Evolutionary conservation across 1,284 basidiomycete species (phyloP).

Genomic region (Sutorius eximius): DNA sequence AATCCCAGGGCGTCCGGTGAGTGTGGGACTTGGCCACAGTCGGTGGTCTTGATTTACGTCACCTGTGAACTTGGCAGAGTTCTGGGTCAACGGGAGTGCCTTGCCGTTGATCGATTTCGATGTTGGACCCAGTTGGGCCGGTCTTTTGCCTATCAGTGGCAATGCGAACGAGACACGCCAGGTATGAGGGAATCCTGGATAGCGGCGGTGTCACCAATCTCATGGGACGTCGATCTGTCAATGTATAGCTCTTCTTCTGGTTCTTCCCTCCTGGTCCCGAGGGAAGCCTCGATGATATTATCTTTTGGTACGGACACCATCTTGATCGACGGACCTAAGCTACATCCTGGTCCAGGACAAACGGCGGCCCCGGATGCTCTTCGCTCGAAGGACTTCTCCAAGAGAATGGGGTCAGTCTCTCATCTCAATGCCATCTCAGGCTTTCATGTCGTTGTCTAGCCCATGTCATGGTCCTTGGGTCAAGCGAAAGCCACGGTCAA

Average conservation of each 20-base stretch:
- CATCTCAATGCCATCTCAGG: neutral
- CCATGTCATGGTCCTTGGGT: constrained; percentile 66
- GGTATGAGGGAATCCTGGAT: constrained; percentile 35
- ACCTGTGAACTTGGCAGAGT: constrained; percentile 44
- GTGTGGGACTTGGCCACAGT: constrained; percentile 15
- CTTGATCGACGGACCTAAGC: neutral
- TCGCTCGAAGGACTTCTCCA: constrained; percentile 76
- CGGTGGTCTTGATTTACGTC: neutral
- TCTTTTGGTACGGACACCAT: constrained; percentile 56
- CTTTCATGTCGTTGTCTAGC: constrained; percentile 38
- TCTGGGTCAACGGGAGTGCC: constrained; percentile 65
- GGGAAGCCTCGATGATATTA: constrained; percentile 68
- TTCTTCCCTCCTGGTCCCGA: constrained; percentile 78
- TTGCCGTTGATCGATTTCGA: constrained; percentile 74
- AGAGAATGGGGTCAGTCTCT: constrained; percentile 71
- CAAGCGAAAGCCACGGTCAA: constrained; percentile 66
- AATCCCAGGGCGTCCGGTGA: constrained; percentile 65
- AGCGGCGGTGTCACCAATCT: neutral
- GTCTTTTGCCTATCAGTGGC: constrained; percentile 67
- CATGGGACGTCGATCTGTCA: neutral
- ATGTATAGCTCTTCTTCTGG: constrained; percentile 77
- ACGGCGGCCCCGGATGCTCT: constrained; percentile 62
- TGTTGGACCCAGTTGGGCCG: constrained; percentile 73
- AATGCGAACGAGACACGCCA: constrained; percentile 63
- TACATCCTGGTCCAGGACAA: constrained; percentile 41